phyloP scores from a whole-genome alignment of 352 stramenopile species.

The Pythium apleroticum region DNA sequence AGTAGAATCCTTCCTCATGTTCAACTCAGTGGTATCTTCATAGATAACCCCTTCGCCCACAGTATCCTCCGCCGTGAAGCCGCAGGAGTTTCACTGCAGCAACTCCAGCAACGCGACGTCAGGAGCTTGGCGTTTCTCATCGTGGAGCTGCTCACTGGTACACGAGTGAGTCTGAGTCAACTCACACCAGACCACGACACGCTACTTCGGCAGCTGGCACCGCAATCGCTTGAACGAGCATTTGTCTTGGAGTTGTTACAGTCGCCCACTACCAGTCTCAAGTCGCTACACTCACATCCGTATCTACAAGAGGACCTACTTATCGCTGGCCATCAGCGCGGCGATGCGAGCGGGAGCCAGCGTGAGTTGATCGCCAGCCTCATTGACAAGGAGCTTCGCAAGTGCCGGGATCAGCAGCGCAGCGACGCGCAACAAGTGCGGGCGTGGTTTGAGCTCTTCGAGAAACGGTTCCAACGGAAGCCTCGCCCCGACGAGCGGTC shows the following conservation, averaged over 20 bases:
- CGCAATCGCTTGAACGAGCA: conserved; percentile 27
- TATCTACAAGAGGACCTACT: conserved; percentile 25
- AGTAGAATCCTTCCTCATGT: no score
- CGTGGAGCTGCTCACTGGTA: conserved; percentile 58
- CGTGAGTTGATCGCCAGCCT: conserved; percentile 34
- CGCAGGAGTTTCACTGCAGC: conserved; percentile 12
- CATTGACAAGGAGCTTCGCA: conserved; percentile 42
- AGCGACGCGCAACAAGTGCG: conserved; percentile 45
- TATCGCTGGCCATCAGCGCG: background rate
- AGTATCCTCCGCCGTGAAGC: conserved; percentile 29
- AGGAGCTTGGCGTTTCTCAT: conserved; percentile 60
- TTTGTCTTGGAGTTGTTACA: conserved; percentile 39
- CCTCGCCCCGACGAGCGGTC: conserved; percentile 37
- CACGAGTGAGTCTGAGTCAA: conserved; percentile 32
- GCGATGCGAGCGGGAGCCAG: conserved; percentile 17
- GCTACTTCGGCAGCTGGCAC: conserved; percentile 29
- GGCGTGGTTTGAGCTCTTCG: conserved; percentile 51
- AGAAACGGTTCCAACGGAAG: conserved; percentile 53
- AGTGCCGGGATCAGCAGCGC: conserved; percentile 38
- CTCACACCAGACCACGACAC: conserved; percentile 30
- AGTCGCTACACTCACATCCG: conserved; percentile 15
- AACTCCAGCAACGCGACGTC: conserved; percentile 37
- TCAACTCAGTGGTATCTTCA: conserved; percentile 28
- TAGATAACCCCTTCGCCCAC: conserved; percentile 30
- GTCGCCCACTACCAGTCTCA: conserved; percentile 13